Evolutionary conservation across 768 basidiomycete species (phyloP), one percentile per base, ranked within the genome.

Genomic region (Cubamyces lactineus): DNA sequence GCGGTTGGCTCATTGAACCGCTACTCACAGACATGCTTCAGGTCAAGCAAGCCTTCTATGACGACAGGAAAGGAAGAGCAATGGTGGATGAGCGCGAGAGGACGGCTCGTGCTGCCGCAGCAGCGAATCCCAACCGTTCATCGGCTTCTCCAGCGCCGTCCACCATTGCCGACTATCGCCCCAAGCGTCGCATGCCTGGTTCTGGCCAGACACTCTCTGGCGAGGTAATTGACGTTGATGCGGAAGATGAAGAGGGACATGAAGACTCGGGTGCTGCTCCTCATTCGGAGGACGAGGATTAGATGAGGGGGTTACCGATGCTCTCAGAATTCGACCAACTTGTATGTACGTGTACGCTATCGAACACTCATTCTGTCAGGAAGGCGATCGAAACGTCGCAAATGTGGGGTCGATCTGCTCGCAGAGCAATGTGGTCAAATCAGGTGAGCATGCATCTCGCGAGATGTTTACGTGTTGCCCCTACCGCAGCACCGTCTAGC

Each of bases 1-100:
- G 28, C 28, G 28, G 28, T 28, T 24, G 19, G 13, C 17, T 16
- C 23, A 43, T 23, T 39, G 55, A 53, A 48, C 39, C n/a, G 19
- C 21, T 52, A n/a, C 49, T 26, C 28, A 26, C 26, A 34, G 34
- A 63, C 16, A 15, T 34, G 11, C 15, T 42, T 2, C 64, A 93
- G 92, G 86, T 89, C n/a, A 90, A 86, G 71, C 73, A 92, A 52
- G 87, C 87, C 1, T 93, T 84, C 70, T 79, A 92, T 68, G 92
- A 94, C 49, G 92, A 94, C 70, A 82, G 92, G 53, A 87, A 79
- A 69, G 74, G 76, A 1, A 87, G 86, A 68, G 71, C 75, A 67
- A 54, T 82, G 61, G 74, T 73, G 8, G 85, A 91, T 61, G 77
- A 87, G 67, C 78, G 84, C 65, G 91, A 93, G 23, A 48, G 69